Evolutionary conservation across 441 rosid genomes (phyloP), one percentile per base, ranked within the genome.

Genomic region (Populus hybrid): DNA sequence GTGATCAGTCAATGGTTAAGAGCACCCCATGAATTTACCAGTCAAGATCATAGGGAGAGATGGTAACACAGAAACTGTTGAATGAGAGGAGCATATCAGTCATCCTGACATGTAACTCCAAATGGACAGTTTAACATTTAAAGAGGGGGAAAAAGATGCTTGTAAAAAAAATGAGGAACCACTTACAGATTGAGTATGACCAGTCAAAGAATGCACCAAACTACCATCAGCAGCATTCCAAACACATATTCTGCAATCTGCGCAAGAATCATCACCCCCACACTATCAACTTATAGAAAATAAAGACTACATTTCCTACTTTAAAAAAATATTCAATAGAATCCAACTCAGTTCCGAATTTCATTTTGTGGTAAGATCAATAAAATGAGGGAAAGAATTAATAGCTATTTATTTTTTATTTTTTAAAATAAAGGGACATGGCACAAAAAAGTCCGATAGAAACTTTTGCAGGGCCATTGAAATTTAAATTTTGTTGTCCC

Each of bases 231-330:
- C 88, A 35, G 98, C 99, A 89, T 97, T 97, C 99, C 99, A 97
- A 79, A 97, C 99, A 69, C 99, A 97, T 81, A 97, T 95, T 88
- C 99, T 91, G 91, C 99, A 97, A 86, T 97, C 99, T 97, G 92
- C 83, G 86, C 72, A 69, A 78, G 50, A 30, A 78, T 63, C 14
- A 10, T 63, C 66, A 63, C 28, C 66, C 23, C 63, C 28, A 23
- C 26, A 23, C 66, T 21, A 63, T 63, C 14, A 63, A 23, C 6
- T 63, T 21, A 63, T 2, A 63, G 28, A 63, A 61, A 21, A 63
- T 9, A n/a, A 8, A 9, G 14, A 63, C 66, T 63, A 23, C 10
- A 61, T 23, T 21, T 23, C 6, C 66, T 21, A 63, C 28, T 10
- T 8, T 14, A 30, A 77, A 20, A 75, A 36, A 71, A 69, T 50